These are phyloP conservation scores for Teunomyces stri DNA, from an alignment of 805 yeast species.

Conservation along the genomic window DNA sequence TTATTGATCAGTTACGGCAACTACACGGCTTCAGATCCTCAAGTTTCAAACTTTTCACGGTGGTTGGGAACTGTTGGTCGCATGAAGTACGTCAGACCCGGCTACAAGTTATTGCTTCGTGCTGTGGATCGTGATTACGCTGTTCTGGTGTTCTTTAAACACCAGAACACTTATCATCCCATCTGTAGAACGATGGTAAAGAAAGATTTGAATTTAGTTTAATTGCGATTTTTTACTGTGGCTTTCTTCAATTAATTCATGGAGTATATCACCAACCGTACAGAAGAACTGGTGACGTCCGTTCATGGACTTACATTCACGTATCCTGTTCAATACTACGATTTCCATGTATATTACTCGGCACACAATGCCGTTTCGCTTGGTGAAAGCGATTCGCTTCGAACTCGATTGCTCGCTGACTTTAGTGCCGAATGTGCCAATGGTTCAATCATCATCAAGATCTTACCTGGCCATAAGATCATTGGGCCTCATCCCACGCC, in stretches of 20 bases:
- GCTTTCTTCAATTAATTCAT: conserved; percentile 7
- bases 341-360: conserved; percentile 31
- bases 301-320: conserved; percentile 17
- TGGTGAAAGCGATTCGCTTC: conserved; percentile 20
- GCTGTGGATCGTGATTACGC: conserved; percentile 67
- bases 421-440: conserved; percentile 21
- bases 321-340: conserved; percentile 29
- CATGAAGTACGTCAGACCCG: conserved; percentile 93
- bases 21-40: conserved; percentile 10
- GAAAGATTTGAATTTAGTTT: conserved; percentile 53
- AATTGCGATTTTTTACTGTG: no score
- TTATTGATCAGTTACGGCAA: conserved; percentile 22
- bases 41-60: conserved; percentile 19
- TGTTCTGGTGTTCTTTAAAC: conserved; percentile 57
- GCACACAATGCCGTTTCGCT: conserved; percentile 16
- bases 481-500: conserved; percentile 34
- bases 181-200: conserved; percentile 77
- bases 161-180: conserved; percentile 70
- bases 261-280: conserved; percentile 27
- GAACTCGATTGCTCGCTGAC: conserved; percentile 19
- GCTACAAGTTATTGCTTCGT: conserved; percentile 59
- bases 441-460: conserved; percentile 29
- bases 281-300: conserved; percentile 10
- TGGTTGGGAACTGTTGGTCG: conserved; percentile 93
- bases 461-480: conserved; percentile 21